Conservation (phyloP, 2,329 filamentous ascomycete species). For the Taxawa tesnikishii region DNA sequence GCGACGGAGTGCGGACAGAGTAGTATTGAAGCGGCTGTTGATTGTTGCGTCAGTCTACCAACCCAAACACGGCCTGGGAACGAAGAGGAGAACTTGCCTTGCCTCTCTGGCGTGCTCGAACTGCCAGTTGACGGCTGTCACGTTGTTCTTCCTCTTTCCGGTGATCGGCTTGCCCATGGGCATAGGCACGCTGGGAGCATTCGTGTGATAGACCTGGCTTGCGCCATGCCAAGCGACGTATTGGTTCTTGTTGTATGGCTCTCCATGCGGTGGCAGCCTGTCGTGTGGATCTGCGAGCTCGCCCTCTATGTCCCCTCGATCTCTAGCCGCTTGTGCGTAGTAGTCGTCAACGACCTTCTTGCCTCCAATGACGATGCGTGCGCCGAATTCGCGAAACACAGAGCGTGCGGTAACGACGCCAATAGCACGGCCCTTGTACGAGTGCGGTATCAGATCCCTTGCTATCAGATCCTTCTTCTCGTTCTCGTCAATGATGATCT, state of each 20-base stretch:
- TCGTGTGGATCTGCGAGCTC: constrained; percentile 88
- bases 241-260: constrained; percentile 96
- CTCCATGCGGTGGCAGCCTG: constrained; percentile 57
- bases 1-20: constrained; percentile 55
- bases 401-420: constrained; percentile 93
- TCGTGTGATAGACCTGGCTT: constrained; percentile 84
- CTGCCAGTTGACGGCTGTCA: constrained; percentile 95
- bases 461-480: constrained; percentile 96
- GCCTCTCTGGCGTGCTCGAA: constrained; percentile 85
- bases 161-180: constrained; percentile 62
- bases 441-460: constrained; percentile 89
- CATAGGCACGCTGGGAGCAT: constrained; percentile 59
- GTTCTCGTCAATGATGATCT: constrained; percentile 96
- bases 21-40: constrained; percentile 74
- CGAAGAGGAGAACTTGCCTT: constrained; percentile 50
- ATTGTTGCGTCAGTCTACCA: too few relatives aligned
- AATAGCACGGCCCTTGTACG: constrained; percentile 95
- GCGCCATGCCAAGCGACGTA: constrained; percentile 98
- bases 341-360: constrained; percentile 83
- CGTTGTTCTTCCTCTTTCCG: constrained; percentile 69
- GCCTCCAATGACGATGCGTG: constrained; percentile 85
- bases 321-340: constrained; percentile 60
- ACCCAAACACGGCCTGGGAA: too few relatives aligned
- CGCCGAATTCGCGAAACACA: constrained; percentile 93
- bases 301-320: constrained; percentile 71